phyloP scores from a whole-genome alignment of 495 filamentous ascomycete species.

The Hypomontagnella monticulosa region DNA sequence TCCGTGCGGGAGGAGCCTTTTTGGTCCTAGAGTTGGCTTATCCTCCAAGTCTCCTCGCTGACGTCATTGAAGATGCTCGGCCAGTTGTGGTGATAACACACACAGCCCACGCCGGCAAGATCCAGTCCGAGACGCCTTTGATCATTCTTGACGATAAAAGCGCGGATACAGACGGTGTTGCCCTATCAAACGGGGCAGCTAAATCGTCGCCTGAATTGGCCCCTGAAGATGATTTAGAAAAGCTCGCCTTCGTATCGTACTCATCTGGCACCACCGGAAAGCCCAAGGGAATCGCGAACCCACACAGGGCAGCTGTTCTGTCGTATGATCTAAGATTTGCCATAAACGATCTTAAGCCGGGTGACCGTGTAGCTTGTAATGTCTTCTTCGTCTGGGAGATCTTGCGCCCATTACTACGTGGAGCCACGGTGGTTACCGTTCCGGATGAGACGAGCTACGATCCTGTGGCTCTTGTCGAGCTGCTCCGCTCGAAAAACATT shows the following conservation, averaged over 20 bases:
- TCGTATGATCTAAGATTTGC: conserved; percentile 72
- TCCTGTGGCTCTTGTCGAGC: conserved; percentile 70
- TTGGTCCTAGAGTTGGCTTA: conserved; percentile 76
- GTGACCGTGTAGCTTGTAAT: conserved; percentile 76
- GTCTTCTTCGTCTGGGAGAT: conserved; percentile 82
- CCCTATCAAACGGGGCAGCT: conserved; percentile 46
- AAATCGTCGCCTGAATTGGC: conserved; percentile 57
- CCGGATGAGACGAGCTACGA: conserved; percentile 76
- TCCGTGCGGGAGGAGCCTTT: conserved; percentile 75
- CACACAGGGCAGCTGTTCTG: conserved; percentile 70
- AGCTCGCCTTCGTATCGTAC: conserved; percentile 72
- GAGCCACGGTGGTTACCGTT: conserved; percentile 72
- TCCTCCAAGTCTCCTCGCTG: conserved; percentile 68
- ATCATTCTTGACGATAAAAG: conserved; percentile 64
- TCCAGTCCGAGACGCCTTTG: conserved; percentile 63
- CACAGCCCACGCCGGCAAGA: conserved; percentile 62
- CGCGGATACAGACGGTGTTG: conserved; percentile 34
- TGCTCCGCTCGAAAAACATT: conserved; percentile 64
- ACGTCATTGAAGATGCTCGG: conserved; percentile 72
- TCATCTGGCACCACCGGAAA: conserved; percentile 74
- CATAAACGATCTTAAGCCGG: conserved; percentile 67
- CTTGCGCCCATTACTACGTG: conserved; percentile 72
- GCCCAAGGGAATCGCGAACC: conserved; percentile 75
- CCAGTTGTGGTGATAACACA: conserved; percentile 70
- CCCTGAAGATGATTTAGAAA: conserved; percentile 68